These are phyloP conservation scores for Solanum neorickii DNA, from an alignment of 257 asterid species.

Conservation along the genomic window DNA sequence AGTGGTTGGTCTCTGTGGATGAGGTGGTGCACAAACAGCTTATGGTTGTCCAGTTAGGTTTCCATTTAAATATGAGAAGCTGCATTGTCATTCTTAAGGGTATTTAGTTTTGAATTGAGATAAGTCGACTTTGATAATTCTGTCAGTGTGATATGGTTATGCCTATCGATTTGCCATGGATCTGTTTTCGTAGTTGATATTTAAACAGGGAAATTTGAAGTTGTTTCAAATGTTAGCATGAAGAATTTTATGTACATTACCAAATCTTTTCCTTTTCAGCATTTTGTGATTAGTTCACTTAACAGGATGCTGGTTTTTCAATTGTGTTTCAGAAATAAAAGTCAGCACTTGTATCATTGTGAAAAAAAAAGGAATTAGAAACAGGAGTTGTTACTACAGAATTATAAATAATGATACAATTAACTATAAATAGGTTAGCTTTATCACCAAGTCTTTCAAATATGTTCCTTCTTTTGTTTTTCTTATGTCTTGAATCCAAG, in stretches of 20 bases:
- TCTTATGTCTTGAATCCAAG: not conserved
- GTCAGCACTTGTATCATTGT: not conserved
- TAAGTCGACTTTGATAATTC: not conserved
- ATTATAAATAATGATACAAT: not conserved
- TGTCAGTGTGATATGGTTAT: not conserved
- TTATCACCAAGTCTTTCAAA: not conserved
- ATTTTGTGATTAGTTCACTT: not conserved
- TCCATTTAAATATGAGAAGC: conserved; percentile 41
- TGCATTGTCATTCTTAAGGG: conserved; percentile 10
- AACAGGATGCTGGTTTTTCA: not conserved
- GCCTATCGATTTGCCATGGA: not conserved
- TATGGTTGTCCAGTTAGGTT: conserved; percentile 9
- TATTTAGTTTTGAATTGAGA: not conserved
- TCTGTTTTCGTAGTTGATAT: not conserved
- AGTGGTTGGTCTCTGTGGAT: not conserved
- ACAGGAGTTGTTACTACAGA: not conserved
- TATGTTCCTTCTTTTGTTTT: not conserved
- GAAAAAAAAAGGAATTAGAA: not conserved
- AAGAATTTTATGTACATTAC: not conserved
- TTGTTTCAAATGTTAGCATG: not conserved
- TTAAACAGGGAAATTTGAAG: not conserved
- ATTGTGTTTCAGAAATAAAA: not conserved
- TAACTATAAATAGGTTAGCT: not conserved
- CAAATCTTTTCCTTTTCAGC: not conserved
- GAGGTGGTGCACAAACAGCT: not conserved